These are phyloP conservation scores for Alternaria incomplexa DNA, from an alignment of 2,329 filamentous ascomycete genomes.

Conservation along the genomic window DNA sequence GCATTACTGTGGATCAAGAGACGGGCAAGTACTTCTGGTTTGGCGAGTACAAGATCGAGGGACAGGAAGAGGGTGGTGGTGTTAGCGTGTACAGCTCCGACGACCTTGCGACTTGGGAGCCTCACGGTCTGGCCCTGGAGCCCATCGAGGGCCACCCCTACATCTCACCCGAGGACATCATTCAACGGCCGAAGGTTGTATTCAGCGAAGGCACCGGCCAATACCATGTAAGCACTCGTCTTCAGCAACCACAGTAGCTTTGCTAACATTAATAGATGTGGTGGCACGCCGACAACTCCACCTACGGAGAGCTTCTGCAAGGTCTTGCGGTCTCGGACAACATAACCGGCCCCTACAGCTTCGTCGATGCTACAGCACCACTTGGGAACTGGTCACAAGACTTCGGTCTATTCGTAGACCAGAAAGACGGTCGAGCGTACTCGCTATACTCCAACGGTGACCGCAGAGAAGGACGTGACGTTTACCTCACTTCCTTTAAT, in stretches of 20 bases:
- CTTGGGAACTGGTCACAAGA: constrained; percentile 69
- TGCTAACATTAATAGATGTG: constrained; percentile 52
- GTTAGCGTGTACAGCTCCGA: constrained; percentile 64
- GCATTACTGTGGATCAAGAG: constrained; percentile 59
- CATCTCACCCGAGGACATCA: constrained; percentile 63
- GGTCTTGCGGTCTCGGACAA: constrained; percentile 62
- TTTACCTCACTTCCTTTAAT: constrained; percentile 64
- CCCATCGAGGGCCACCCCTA: constrained; percentile 62
- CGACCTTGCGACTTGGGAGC: constrained; percentile 66
- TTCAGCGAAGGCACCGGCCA: constrained; percentile 61
- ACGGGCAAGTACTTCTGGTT: constrained; percentile 66
- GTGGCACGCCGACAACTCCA: constrained; percentile 67
- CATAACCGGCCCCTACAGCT: constrained; percentile 61
- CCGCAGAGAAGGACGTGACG: constrained; percentile 60
- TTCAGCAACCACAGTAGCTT: too few species aligned
- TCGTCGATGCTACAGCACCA: constrained; percentile 60
- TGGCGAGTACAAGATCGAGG: constrained; percentile 66
- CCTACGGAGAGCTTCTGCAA: constrained; percentile 63
- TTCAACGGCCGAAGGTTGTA: constrained; percentile 68
- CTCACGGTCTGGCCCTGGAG: constrained; percentile 62
- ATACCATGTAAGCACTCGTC: constrained; percentile 58
- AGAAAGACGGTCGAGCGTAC: constrained; percentile 63
- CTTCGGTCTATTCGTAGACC: constrained; percentile 66
- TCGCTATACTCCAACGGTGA: constrained; percentile 67
- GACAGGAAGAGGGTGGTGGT: constrained; percentile 65